Evolutionary conservation across 176 grass and related monocot genomes (phyloP).

Genomic region (Urochloa ruziziensis): DNA sequence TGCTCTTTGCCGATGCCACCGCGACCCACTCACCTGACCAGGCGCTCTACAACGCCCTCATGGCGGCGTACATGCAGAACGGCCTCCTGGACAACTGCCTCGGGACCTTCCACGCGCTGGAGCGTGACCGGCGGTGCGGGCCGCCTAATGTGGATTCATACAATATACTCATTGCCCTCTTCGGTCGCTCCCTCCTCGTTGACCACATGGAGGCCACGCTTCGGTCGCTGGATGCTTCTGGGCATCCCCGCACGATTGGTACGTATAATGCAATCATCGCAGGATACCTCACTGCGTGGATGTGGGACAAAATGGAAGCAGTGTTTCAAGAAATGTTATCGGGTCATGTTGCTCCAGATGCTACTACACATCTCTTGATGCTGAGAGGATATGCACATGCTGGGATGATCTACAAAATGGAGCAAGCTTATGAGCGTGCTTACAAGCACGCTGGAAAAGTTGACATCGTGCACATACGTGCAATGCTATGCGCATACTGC

Average conservation of each 20-base stretch:
- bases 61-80: conserved; percentile 76
- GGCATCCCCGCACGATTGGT: conserved; percentile 44
- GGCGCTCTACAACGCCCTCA: conserved; percentile 80
- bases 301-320: conserved; percentile 83
- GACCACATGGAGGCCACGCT: conserved; percentile 77
- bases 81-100: conserved; percentile 54
- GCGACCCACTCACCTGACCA: conserved; percentile 38
- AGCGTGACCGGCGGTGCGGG: conserved; percentile 46
- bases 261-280: conserved; percentile 80
- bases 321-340: conserved; percentile 50
- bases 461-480: conserved; percentile 44
- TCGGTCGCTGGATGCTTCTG: conserved; percentile 49
- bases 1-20: conserved; percentile 57
- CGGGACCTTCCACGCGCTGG: conserved; percentile 45
- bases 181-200: conserved; percentile 66
- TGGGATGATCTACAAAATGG: conserved; percentile 74
- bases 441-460: conserved; percentile 32
- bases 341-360: conserved; percentile 57
- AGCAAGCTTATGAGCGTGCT: conserved; percentile 58
- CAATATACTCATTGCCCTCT: conserved; percentile 83
- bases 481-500: conserved; percentile 89
- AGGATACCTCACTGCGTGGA: conserved; percentile 74
- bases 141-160: conserved; percentile 71
- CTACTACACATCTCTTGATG: conserved; percentile 71
- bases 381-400: conserved; percentile 75